Percentiles rank a stretch among this genome's conserved stretches.
phyloP scores from a whole-genome alignment of 2,329 filamentous ascomycete genomes.

The Thelonectria rubi region DNA sequence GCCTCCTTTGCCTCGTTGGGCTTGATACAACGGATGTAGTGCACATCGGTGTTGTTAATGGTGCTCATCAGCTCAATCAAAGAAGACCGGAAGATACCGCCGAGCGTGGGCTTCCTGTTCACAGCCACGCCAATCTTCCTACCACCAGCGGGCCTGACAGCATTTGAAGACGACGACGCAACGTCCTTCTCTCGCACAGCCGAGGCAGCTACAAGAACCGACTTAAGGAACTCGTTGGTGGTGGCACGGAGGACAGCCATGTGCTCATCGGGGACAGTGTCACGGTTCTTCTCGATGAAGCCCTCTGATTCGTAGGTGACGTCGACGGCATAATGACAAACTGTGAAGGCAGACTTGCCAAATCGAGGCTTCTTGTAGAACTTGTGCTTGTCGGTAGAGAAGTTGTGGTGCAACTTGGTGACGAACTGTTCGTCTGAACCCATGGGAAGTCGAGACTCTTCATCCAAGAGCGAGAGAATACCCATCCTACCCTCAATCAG shows the following conservation, averaged over 20 bases:
- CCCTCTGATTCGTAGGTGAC: slow-evolving; percentile 99
- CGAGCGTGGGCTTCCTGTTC: slow-evolving; percentile 94
- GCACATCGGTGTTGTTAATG: slow-evolving; percentile 97
- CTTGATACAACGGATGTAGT: slow-evolving; percentile 99
- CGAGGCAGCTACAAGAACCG: slow-evolving; percentile 86
- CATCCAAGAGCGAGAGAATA: slow-evolving; percentile 89
- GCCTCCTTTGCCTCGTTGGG: slow-evolving; percentile 96
- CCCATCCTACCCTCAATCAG: slow-evolving; percentile 97
- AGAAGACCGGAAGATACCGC: slow-evolving; percentile 98
- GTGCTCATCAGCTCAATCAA: slow-evolving; percentile 98
- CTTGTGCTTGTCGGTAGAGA: slow-evolving; percentile 86
- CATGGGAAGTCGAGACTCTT: slow-evolving; percentile 96
- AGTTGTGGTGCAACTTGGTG: slow-evolving; percentile 95
- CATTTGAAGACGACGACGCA: slow-evolving; percentile 68
- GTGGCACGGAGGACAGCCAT: slow-evolving; percentile 90
- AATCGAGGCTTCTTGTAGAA: slow-evolving; percentile 99
- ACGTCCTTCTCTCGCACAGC: slow-evolving; percentile 90
- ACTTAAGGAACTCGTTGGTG: slow-evolving; percentile 82
- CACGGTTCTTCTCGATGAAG: slow-evolving; percentile 99
- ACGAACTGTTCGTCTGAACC: slow-evolving; percentile 97
- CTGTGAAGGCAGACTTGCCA: slow-evolving; percentile 95
- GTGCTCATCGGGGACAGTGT: slow-evolving; percentile 98
- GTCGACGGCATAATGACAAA: slow-evolving; percentile 97
- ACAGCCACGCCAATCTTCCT: slow-evolving; percentile 91
- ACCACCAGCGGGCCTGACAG: slow-evolving; percentile 82